These are phyloP conservation scores for Aspergillus kassunensis DNA, from an alignment of 495 filamentous ascomycete genomes.

Conservation along the genomic window DNA sequence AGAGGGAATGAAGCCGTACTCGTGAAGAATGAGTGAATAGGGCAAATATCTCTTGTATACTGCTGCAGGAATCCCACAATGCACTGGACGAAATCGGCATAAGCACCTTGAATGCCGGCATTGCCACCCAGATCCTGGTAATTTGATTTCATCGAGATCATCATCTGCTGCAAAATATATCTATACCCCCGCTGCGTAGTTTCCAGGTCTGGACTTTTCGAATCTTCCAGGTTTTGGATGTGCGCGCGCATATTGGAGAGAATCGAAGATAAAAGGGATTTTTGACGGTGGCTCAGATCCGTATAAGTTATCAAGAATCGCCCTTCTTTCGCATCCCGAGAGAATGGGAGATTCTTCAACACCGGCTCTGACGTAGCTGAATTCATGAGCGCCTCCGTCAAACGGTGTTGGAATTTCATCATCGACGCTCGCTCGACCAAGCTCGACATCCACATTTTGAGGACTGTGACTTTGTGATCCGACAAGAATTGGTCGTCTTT, in stretches of 20 bases:
- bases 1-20: slow-evolving; percentile 62
- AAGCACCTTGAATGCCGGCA: slow-evolving; percentile 45
- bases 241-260: slow-evolving; percentile 63
- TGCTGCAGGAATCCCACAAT: slow-evolving; percentile 63
- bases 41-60: slow-evolving; percentile 57
- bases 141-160: slow-evolving; percentile 65
- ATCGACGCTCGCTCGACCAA: slow-evolving; percentile 62
- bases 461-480: slow-evolving; percentile 46
- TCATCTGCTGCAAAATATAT: slow-evolving; percentile 52
- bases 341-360: slow-evolving; percentile 61
- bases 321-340: slow-evolving; percentile 31
- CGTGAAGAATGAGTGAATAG: slow-evolving; percentile 65
- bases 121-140: slow-evolving; percentile 55
- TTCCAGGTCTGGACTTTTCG: slow-evolving; percentile 23
- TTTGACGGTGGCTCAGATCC: slow-evolving; percentile 55
- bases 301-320: slow-evolving; percentile 46
- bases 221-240: slow-evolving; percentile 35
- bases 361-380: slow-evolving; percentile 42
- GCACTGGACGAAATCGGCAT: slow-evolving; percentile 63
- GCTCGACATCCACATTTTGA: slow-evolving; percentile 56
- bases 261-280: slow-evolving; percentile 57
- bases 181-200: slow-evolving; percentile 50
- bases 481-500: slow-evolving; percentile 37
- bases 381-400: slow-evolving; percentile 56
- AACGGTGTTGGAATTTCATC: slow-evolving; percentile 64